Conservation (phyloP, 1,284 basidiomycete genomes). For the Fomitopsis pinicola region DNA sequence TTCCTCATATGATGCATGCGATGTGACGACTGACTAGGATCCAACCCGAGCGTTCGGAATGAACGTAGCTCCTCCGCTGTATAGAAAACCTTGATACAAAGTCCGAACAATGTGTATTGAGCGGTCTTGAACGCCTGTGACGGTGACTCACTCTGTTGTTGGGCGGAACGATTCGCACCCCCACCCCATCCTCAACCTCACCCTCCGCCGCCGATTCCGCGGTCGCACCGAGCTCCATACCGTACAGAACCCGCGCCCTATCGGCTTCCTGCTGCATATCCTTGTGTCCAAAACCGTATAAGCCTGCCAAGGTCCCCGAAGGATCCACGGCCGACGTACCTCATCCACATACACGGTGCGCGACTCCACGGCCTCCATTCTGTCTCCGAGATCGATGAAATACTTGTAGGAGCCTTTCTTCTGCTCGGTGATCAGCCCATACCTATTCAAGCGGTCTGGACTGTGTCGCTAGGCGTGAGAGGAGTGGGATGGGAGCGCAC, state of each 20-base stretch:
- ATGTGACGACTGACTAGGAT: slow-evolving; percentile 53
- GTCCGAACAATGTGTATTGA: neutral
- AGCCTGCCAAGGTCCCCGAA: neutral
- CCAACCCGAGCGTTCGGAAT: slow-evolving; percentile 75
- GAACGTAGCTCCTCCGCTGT: slow-evolving; percentile 78
- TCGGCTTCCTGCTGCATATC: slow-evolving; percentile 57
- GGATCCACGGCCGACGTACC: slow-evolving; percentile 36
- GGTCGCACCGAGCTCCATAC: slow-evolving; percentile 51
- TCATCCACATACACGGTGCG: slow-evolving; percentile 78
- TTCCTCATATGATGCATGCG: neutral
- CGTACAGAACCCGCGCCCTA: slow-evolving; percentile 55
- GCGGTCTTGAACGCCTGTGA: neutral
- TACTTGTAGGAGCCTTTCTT: slow-evolving; percentile 78
- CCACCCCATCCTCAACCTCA: slow-evolving; percentile 15
- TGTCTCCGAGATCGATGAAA: slow-evolving; percentile 75
- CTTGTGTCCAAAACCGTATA: slow-evolving; percentile 29
- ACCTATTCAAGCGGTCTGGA: slow-evolving; percentile 42
- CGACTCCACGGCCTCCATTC: slow-evolving; percentile 68
- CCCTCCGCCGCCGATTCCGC: slow-evolving; percentile 38
- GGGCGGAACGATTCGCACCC: slow-evolving; percentile 39
- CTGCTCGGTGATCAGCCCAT: slow-evolving; percentile 83
- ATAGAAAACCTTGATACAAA: slow-evolving; percentile 50
- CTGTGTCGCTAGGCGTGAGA: neutral
- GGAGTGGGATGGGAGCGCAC: slow-evolving; percentile 36
- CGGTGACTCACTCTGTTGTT: slow-evolving; percentile 45